These are phyloP conservation scores for Papiliotrema fonsecae DNA, from an alignment of 1,284 basidiomycete species.

Conservation along the genomic window DNA sequence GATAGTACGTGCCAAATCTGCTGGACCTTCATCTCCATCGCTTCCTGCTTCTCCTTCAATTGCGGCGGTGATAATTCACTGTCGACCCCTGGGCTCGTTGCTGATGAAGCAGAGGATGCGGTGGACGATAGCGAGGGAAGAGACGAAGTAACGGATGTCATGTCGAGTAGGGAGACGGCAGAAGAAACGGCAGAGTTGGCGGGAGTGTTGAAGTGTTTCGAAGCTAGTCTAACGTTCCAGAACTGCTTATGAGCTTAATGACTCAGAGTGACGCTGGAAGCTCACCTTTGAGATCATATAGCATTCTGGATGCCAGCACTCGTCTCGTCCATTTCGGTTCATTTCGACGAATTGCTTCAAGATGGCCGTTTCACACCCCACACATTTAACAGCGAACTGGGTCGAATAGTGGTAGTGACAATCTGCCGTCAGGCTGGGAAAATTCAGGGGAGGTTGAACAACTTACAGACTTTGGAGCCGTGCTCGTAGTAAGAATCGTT, in stretches of 20 bases:
- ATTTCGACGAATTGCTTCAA: slow-evolving; percentile 99
- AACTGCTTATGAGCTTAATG: slow-evolving; percentile 56
- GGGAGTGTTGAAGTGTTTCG: slow-evolving; percentile 55
- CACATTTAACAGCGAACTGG: slow-evolving; percentile 96
- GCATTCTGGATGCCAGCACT: slow-evolving; percentile 99
- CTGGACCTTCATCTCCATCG: slow-evolving; percentile 97
- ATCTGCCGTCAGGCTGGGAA: slow-evolving; percentile 40
- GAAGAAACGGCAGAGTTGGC: slow-evolving; percentile 55
- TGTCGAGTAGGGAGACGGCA: slow-evolving; percentile 40
- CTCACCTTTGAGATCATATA: slow-evolving; percentile 98
- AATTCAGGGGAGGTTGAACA: background rate
- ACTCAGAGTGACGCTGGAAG: background rate
- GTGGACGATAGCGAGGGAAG: background rate
- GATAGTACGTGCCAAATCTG: slow-evolving; percentile 99
- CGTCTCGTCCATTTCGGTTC: slow-evolving; percentile 94
- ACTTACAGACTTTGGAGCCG: slow-evolving; percentile 75
- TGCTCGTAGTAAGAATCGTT: slow-evolving; percentile 99
- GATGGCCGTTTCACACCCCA: slow-evolving; percentile 96
- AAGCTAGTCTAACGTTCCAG: slow-evolving; percentile 96
- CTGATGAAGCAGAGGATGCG: slow-evolving; percentile 8
- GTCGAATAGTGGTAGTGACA: slow-evolving; percentile 99
- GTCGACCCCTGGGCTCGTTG: slow-evolving; percentile 17
- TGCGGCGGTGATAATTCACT: slow-evolving; percentile 68
- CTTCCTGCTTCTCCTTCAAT: slow-evolving; percentile 85
- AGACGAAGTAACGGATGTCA: slow-evolving; percentile 23